Base-by-base conservation (phyloP, 805 yeast species). In the Candida corydali region DNA sequence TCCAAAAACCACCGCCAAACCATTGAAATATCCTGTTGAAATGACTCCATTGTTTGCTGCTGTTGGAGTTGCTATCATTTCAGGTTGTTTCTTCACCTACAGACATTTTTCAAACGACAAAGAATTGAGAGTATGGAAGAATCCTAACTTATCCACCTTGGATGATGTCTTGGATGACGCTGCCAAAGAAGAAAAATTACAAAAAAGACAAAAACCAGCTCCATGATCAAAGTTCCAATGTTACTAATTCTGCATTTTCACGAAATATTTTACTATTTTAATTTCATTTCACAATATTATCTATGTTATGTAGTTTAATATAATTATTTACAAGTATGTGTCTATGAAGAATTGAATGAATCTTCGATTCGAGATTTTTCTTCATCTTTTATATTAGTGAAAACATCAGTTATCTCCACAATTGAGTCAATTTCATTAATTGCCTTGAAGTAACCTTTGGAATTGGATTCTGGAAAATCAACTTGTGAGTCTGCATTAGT, bases 321-420 rank as follows among this genome's bases (percentile, higher is more conserved):
- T 24, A 32, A 23, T 10, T 32, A 23, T 23, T 22, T 32, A 23
- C 28, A 32, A 16, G 9, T 6, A 5, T 7, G 19, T 18, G 12
- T 5, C 10, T 30, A 30, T 20, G 28, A 23, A 23, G 34, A 32
- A 24, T 22, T 32, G 28, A 23, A 32, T 15, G 28, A 32, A 22
- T 32, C 34, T 24, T 18, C 22, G 9, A 34, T 9, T 27, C 38
- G 22, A 15, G 20, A 4, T 16, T 29, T 17, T 17, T 36, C 33
- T 26, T 41, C 44, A 19, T 68, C 73, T 41, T 64, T 70, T 46
- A 76, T 65, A 54, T 87, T 91, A 20, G 86, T 74, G 61, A 85
- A 86, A 41, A 85, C 78, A 43, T 78, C 86, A 5, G 86, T 78
- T 15, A 91, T 85, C 49, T 93, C 98, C 34, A 82, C 87, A n/a